These are phyloP conservation scores for Cladosporium sp. DNA, from an alignment of 2,329 filamentous ascomycete genomes.

Conservation along the genomic window DNA sequence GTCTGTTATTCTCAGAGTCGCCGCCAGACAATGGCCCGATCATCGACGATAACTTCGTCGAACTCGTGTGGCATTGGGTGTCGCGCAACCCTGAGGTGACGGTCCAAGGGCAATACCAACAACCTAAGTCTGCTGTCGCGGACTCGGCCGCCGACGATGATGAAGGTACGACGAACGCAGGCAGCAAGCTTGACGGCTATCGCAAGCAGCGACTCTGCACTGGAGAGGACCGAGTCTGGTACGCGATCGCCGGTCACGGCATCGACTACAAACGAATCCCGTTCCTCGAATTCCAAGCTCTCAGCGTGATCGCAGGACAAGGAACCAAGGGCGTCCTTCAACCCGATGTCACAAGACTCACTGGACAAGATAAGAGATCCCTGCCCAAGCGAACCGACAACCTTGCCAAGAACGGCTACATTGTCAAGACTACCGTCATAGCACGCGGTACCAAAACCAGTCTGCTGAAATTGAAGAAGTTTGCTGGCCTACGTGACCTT, in stretches of 20 bases:
- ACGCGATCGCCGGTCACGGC: constrained; percentile 60
- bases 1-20: constrained; percentile 30
- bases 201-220: constrained; percentile 46
- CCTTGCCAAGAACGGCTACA: constrained; percentile 60
- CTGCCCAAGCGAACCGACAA: constrained; percentile 61
- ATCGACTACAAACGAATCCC: constrained; percentile 57
- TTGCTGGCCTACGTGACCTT: constrained; percentile 35
- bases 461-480: constrained; percentile 56
- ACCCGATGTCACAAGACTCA: constrained; percentile 54
- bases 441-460: constrained; percentile 55
- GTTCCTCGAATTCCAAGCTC: constrained; percentile 55
- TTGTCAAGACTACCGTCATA: constrained; percentile 56
- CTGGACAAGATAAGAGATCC: constrained; percentile 65
- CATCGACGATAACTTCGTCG: constrained; percentile 54
- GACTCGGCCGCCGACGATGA: constrained; percentile 33
- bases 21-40: constrained; percentile 24
- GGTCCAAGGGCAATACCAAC: constrained; percentile 45
- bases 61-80: constrained; percentile 60
- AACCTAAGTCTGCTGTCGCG: constrained; percentile 40
- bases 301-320: constrained; percentile 59
- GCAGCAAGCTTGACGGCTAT: constrained; percentile 8
- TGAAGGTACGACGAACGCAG: neutral
- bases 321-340: constrained; percentile 59
- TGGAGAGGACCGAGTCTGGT: constrained; percentile 59
- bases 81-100: constrained; percentile 56